Conservation (phyloP, 345 rosid species). For the Salix udensis region DNA sequence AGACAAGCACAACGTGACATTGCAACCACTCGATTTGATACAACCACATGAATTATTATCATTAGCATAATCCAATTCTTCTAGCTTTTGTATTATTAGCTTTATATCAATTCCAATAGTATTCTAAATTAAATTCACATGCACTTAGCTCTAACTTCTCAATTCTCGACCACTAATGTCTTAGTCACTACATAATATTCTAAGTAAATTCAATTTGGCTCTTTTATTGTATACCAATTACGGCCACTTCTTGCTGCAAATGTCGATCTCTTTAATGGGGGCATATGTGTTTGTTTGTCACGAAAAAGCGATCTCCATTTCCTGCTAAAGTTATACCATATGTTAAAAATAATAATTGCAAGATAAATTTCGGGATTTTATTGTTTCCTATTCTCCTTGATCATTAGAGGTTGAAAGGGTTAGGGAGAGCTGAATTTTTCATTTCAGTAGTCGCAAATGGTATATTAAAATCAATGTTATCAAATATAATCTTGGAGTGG, state of each 20-base stretch:
- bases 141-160: neutral
- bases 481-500: no score
- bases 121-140: no score
- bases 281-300: neutral
- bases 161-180: neutral
- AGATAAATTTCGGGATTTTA: neutral
- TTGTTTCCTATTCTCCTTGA: neutral
- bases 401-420: neutral
- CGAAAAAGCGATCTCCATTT: neutral
- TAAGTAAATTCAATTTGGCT: no score
- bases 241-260: neutral
- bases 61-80: neutral
- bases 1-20: conserved; percentile 12
- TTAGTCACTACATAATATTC: neutral
- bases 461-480: neutral
- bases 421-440: neutral
- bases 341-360: neutral
- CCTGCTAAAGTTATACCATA: neutral
- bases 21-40: conserved; percentile 24
- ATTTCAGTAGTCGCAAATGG: no score
- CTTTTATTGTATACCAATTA: neutral
- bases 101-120: neutral
- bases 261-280: neutral
- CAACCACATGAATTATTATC: conserved; percentile 10
- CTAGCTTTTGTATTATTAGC: neutral